Base-by-base conservation (phyloP, 345 rosid genomes). In the Pistacia integerrima region DNA sequence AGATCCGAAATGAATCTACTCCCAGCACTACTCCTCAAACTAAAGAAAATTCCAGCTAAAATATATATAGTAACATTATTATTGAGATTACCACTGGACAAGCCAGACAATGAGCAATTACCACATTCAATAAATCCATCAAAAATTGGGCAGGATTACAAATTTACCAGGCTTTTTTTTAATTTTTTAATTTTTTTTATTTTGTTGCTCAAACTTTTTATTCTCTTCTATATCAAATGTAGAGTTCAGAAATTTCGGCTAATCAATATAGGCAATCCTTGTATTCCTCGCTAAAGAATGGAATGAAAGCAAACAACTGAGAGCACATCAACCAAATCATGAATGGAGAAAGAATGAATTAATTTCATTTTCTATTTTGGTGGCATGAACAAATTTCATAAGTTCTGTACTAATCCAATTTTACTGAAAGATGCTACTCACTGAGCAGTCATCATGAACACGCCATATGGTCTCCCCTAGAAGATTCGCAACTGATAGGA, bases 401-500 rank as follows among this genome's bases (percentile, higher is more conserved):
- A 59, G 38, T 18, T 1, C 11, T 35, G 69, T 44, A 52, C 51
- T 9, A 78, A 82, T 54, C 58, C 65, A 64, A 64, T 66, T 60
- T 74, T 77, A 74, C 74, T 69, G 75, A 71, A 84, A 82, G 73
- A 78, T 80, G 77, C 75, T 80, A 89, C 98, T 90, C 80, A 95
- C 99, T 54, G 98, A 85, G 84, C 90, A 90, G 84, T 95, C 98
- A 85, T 95, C 98, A 63, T 95, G 94, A 80, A 93, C 98, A 58
- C 93, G 99, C 99, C 99, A 95, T 70, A 95, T 90, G 61, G 98
- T 95, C 85, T 93, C 97, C 54, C 94, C 99, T 16, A 93, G 89
- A 74, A 95, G 98, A 84, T 95, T 95, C 76, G 99, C 99, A 55
- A 95, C 97, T 2, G 98, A 95, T 79, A 95, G 88, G 48, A 95